These are phyloP conservation scores for Macrotyloma uniflorum DNA, from an alignment of 306 rosid genomes.

Conservation along the genomic window DNA sequence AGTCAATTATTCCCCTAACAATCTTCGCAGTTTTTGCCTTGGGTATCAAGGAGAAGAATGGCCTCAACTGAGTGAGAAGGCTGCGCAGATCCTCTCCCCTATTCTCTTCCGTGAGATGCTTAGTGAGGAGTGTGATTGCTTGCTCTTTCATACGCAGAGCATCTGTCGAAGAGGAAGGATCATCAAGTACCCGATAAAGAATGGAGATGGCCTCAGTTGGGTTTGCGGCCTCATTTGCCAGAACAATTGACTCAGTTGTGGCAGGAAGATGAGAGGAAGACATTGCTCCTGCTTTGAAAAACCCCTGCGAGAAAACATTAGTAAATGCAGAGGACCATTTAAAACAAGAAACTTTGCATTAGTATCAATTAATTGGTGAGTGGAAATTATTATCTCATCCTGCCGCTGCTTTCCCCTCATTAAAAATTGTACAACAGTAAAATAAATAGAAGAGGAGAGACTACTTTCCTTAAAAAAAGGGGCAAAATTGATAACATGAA, in stretches of 20 bases:
- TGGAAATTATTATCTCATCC: conserved; percentile 13
- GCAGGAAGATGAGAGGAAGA: conserved; percentile 81
- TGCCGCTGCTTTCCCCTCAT: not conserved
- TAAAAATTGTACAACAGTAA: not conserved
- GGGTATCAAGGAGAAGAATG: conserved; percentile 89
- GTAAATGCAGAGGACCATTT: conserved; percentile 24
- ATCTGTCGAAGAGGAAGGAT: conserved; percentile 83
- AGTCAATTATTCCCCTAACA: conserved; percentile 82
- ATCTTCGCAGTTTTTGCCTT: conserved; percentile 96
- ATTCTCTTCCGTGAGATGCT: conserved; percentile 80
- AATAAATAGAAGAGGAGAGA: not conserved
- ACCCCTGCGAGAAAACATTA: conserved; percentile 48
- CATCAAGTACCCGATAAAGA: conserved; percentile 75
- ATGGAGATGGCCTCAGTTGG: conserved; percentile 76
- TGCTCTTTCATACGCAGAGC: conserved; percentile 87
- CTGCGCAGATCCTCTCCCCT: conserved; percentile 91
- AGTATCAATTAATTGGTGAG: not conserved
- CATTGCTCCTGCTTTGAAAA: conserved; percentile 51
- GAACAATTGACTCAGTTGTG: conserved; percentile 69
- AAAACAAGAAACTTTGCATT: not conserved
- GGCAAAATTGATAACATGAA: not conserved
- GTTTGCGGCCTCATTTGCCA: conserved; percentile 72
- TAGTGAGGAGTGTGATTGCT: conserved; percentile 74
- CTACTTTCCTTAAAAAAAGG: not conserved
- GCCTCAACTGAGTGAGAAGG: conserved; percentile 90